Base-by-base conservation (phyloP, 331 rosid genomes). In the Quercus phellos region DNA sequence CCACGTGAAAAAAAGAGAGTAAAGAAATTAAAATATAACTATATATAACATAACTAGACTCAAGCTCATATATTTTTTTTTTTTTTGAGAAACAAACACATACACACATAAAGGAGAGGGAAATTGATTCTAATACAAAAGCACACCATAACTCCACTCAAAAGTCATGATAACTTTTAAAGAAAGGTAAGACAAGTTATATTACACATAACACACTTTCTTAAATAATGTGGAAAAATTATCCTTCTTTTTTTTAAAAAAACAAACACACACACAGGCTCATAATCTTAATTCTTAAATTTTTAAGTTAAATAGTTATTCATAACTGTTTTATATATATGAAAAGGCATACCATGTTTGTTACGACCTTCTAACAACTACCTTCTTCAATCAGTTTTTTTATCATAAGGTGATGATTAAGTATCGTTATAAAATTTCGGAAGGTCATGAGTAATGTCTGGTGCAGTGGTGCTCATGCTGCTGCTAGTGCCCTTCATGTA, bases 91-190 rank as follows among this genome's bases (percentile, higher is more conserved):
- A 7, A 38, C 3, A 38, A 8, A 8, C 46, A 9, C 3, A 24
- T 24, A 38, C 3, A 2, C 11, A 38, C 46, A 38, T 7, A 7
- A 7, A 1, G 2, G 3, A 7, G 11, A 38, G 3, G 0, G 1
- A 7, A 38, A 38, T 38, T 0, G 0, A 1, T 8, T 38, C 0
- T 38, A 38, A 38, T 3, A 38, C 3, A 8, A 38, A 38, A 0
- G 0, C 1, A 38, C 0, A 38, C 0, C 0, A 8, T 0, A 38
- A 8, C 1, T 38, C 0, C 0, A 38, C 3, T 8, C 0, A 8
- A 38, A 38, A 38, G 0, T 0, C 0, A 2, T 8, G 0, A 0
- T 38, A 38, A 38, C 3, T 38, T 38, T 7, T 38, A 38, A 38
- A 0, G 0, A 0, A 38, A 2, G 0, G 12, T 8, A 38, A 0